Evolutionary conservation across 441 rosid species (phyloP), one percentile per base, ranked within the genome.

Genomic region (Populus hybrid): DNA sequence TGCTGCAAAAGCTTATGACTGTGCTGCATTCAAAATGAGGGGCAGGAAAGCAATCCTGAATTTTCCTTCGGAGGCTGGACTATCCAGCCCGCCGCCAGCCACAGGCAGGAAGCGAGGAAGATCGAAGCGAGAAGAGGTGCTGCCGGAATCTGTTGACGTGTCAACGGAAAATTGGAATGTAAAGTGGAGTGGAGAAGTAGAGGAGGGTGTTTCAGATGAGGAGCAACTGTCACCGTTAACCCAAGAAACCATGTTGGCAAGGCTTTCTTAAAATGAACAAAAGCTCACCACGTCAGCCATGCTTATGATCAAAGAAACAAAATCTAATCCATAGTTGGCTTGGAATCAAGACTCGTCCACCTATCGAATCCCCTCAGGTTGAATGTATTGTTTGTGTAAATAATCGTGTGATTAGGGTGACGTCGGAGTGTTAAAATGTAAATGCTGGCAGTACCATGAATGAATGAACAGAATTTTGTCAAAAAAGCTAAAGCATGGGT

Each of bases 1-100:
- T 80, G 99, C 99, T 59, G 99, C 99, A 23, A 92, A 87, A 81
- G 97, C 99, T 77, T 93, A 94, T 78, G 99, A 94, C 72, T 85
- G 82, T 70, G 97, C 97, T 30, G 97, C 99, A n/a, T 94, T 92
- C 77, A 87, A 86, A 71, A 81, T 93, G 90, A 88, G 95, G 81
- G 97, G 99, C 64, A 87, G 89, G 20, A 93, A 90, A 81, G 97
- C 99, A 18, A 88, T 94, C 63, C 76, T 94, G 74, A 94, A 94
- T 84, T 94, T 94, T 72, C 97, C 99, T 28, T 76, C 84, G 80
- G 90, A 92, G 82, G 97, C 97, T 0, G 94, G 97, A 50, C 74
- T 72, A 67, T 79, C 76, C 8, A 75, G 75, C 46, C 93, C 91
- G 8, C 91, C 91, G 7, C 83, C 68, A 12, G 82, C 75, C 7